phyloP scores from a whole-genome alignment of 2,329 filamentous ascomycete genomes.

The Sphaerulina vaccinii region DNA sequence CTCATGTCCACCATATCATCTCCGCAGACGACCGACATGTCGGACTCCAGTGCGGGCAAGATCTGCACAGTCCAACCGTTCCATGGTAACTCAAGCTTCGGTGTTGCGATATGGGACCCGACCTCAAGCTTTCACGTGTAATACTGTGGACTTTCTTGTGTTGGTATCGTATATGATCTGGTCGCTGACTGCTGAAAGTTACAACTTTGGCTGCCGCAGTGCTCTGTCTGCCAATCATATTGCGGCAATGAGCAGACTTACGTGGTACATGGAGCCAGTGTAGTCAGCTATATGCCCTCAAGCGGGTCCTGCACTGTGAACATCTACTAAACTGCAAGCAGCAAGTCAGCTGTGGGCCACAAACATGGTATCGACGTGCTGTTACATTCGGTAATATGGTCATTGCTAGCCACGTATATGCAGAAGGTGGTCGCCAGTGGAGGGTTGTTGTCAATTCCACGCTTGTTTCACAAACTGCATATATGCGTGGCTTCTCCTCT shows the following conservation, averaged over 20 bases:
- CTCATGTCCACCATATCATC: too few relatives aligned
- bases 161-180: too few relatives aligned
- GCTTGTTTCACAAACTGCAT: background rate
- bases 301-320: background rate
- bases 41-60: too few relatives aligned
- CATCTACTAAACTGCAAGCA: background rate
- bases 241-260: background rate
- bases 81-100: too few relatives aligned
- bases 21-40: too few relatives aligned
- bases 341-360: background rate
- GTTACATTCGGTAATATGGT: background rate
- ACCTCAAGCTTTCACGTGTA: too few relatives aligned
- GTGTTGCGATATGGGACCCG: too few relatives aligned
- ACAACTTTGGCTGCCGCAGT: background rate
- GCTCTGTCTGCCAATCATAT: background rate
- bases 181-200: background rate
- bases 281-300: background rate
- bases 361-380: background rate
- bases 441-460: background rate
- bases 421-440: too few relatives aligned
- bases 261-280: background rate
- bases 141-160: too few relatives aligned
- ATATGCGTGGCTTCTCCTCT: background rate
- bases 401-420: background rate
- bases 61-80: too few relatives aligned